Evolutionary conservation across 2,329 filamentous ascomycete species (phyloP).

Genomic region (Pseudopithomyces chartarum): DNA sequence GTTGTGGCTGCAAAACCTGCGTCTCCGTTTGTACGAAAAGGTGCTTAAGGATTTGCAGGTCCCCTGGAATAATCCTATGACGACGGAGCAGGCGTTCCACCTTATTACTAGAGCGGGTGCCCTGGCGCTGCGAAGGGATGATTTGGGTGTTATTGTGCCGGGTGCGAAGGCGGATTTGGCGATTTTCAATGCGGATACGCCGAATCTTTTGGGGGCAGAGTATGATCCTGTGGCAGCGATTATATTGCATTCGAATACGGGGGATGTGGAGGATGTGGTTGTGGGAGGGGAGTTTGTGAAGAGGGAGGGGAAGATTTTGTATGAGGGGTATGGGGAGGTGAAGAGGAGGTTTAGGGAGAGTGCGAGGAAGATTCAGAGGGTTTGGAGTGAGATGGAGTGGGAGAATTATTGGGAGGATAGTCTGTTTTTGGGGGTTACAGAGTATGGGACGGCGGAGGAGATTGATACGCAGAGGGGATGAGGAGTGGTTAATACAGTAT

Average conservation of each 20-base stretch:
- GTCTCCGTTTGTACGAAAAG: slow-evolving; percentile 47
- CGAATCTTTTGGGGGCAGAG: slow-evolving; percentile 58
- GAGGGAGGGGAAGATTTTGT: slow-evolving; percentile 46
- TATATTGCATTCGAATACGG: slow-evolving; percentile 60
- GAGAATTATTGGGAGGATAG: too few relatives aligned
- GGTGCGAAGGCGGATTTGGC: slow-evolving; percentile 62
- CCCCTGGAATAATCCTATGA: slow-evolving; percentile 58
- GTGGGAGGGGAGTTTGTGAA: slow-evolving; percentile 58
- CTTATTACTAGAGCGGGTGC: slow-evolving; percentile 60
- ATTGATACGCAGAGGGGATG: too few relatives aligned
- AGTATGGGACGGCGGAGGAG: too few relatives aligned
- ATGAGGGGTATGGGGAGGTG: slow-evolving; percentile 18
- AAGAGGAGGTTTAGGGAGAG: not conserved
- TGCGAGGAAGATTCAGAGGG: too few relatives aligned
- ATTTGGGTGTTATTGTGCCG: slow-evolving; percentile 55
- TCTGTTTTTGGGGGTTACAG: too few relatives aligned
- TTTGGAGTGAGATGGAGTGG: too few relatives aligned
- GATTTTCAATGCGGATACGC: slow-evolving; percentile 57
- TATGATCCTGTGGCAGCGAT: slow-evolving; percentile 61
- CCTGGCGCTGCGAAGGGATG: slow-evolving; percentile 56
- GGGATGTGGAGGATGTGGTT: slow-evolving; percentile 58
- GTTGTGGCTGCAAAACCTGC: slow-evolving; percentile 58
- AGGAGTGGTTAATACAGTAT: too few relatives aligned
- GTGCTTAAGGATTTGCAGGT: slow-evolving; percentile 50
- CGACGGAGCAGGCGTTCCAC: slow-evolving; percentile 60